Evolutionary conservation across 2,329 filamentous ascomycete genomes (phyloP).

Genomic region (Botrytis pseudocinerea): DNA sequence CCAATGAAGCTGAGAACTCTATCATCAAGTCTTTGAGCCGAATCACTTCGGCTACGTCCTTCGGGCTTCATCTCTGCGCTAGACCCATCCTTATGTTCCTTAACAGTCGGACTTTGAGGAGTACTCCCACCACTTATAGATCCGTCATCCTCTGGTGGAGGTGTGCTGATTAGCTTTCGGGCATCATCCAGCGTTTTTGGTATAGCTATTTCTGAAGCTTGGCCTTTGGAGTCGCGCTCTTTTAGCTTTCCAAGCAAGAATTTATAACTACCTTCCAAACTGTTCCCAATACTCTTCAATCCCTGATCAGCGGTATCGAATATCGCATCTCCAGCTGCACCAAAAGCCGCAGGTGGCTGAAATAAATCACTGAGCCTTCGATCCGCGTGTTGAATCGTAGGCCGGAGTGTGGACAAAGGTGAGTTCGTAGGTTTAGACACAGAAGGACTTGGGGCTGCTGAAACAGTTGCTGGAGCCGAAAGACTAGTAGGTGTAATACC

Average conservation of each 20-base stretch:
- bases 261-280: constrained; percentile 88
- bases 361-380: constrained; percentile 82
- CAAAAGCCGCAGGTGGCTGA: constrained; percentile 78
- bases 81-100: constrained; percentile 22
- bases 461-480: constrained; percentile 31
- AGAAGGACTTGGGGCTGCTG: constrained; percentile 38
- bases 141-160: constrained; percentile 51
- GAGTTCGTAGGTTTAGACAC: constrained; percentile 40
- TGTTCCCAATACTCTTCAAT: constrained; percentile 87
- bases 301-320: constrained; percentile 88
- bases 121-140: constrained; percentile 52
- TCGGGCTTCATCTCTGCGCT: constrained; percentile 10
- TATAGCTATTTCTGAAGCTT: constrained; percentile 56
- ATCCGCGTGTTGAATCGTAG: constrained; percentile 55
- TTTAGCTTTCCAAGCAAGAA: constrained; percentile 87
- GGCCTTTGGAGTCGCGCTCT: constrained; percentile 59
- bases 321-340: constrained; percentile 80
- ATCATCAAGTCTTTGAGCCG: constrained; percentile 54
- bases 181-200: constrained; percentile 94
- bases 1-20: constrained; percentile 70
- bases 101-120: constrained; percentile 44
- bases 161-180: constrained; percentile 79
- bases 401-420: constrained; percentile 39
- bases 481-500: constrained; percentile 39
- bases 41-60: constrained; percentile 38